Percentiles rank a stretch among this genome's conserved stretches.
Conservation (phyloP, 192 early-diverging fungal genomes). For the Coemansia sp. region DNA sequence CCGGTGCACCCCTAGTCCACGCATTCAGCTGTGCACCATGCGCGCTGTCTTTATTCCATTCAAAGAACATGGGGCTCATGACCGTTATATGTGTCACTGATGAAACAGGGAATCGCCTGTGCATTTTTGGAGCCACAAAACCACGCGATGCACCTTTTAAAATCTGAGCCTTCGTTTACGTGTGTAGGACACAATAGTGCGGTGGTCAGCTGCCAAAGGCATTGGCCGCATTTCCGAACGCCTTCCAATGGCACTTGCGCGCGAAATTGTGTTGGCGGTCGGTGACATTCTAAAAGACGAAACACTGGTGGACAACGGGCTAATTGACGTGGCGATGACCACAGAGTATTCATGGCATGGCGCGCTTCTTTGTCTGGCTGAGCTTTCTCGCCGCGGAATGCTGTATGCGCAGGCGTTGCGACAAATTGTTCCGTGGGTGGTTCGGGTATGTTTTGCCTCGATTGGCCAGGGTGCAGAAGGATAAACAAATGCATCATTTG, state of each 20-base stretch:
- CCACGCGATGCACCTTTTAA: neutral
- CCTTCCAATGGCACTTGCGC: constrained; percentile 72
- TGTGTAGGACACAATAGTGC: constrained; percentile 78
- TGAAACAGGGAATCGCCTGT: neutral
- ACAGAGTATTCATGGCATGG: constrained; percentile 96
- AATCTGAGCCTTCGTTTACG: neutral
- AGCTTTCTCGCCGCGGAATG: constrained; percentile 83
- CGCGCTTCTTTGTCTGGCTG: constrained; percentile 84
- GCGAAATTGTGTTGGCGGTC: constrained; percentile 78
- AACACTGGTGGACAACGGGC: constrained; percentile 49
- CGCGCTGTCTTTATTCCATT: neutral
- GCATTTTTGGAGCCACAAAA: neutral
- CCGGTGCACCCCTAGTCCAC: constrained; percentile 1
- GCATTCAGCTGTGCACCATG: neutral
- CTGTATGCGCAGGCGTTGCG: constrained; percentile 69
- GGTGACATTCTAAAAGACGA: constrained; percentile 83
- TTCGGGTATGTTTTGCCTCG: constrained; percentile 43
- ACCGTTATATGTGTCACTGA: neutral
- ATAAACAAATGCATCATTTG: neutral
- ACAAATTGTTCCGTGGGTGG: constrained; percentile 78
- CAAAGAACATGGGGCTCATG: neutral
- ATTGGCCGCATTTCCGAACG: constrained; percentile 84
- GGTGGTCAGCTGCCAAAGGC: constrained; percentile 98
- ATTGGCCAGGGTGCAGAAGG: neutral
- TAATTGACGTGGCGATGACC: constrained; percentile 70